Base-by-base conservation (phyloP, 345 rosid genomes). In the Viola odorata region DNA sequence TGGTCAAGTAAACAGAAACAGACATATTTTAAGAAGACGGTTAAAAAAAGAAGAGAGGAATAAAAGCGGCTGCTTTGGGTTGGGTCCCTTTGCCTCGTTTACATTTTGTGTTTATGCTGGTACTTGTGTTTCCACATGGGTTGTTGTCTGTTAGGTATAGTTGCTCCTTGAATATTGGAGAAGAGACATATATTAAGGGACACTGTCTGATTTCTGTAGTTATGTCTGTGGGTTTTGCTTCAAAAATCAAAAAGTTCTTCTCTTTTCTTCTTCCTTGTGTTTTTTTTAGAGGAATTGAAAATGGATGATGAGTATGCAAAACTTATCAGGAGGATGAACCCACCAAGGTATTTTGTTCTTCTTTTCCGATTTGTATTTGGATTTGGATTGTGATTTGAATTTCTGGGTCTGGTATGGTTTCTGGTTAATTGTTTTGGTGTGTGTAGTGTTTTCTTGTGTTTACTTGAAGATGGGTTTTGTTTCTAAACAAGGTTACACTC, bases 271-370 rank as follows among this genome's bases (percentile, higher is more conserved):
- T 50, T 7, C 11, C 12, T 0, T 7, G 8, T 38, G 15, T 4
- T 14, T 1, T 41, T 41, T 42, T 42, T 17, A 8, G 40, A 9
- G n/a, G 38, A 44, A 3, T 36, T 10, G 61, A 36, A 66, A 49
- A 82, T 84, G 87, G 95, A 87, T 65, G 97, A 87, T 63, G 92
- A 87, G 74, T 90, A 72, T 60, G 89, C 92, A 39, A 90, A 90
- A 86, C 85, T 90, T 65, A 69, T 90, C 73, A 74, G 95, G 71
- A 85, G 97, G 71, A 86, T 90, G 89, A 87, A 90, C 74, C 92
- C 87, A 9, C 97, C 97, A 51, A 82, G 97, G 92, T 85, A 62
- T 12, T 52, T 6, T 3, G 2, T 63, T 13, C 4, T 37, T 10
- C 6, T 36, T 36, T 50, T 23, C 14, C 8, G 7, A 10, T 41